Evolutionary conservation across 495 filamentous ascomycete species (phyloP).

Genomic region (Hypoxylon crocopeplum): DNA sequence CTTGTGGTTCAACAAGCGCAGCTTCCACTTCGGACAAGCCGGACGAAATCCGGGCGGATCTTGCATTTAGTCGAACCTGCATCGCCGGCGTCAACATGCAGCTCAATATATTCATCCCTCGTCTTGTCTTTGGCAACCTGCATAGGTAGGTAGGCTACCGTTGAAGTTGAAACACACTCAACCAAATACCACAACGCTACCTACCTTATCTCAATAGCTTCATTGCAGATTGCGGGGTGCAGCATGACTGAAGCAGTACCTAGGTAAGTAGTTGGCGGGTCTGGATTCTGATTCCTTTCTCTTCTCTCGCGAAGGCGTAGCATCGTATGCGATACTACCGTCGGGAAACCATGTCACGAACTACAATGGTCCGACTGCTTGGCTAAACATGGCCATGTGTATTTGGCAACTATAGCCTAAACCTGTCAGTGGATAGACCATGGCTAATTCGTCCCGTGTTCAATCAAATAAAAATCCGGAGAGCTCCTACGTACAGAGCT

Average conservation of each 20-base stretch:
- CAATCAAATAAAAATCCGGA: background rate
- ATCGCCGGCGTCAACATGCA: background rate
- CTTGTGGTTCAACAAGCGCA: background rate
- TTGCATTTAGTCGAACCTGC: slow-evolving; percentile 2
- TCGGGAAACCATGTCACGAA: slow-evolving; percentile 8
- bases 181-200: background rate
- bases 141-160: background rate
- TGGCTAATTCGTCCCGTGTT: background rate
- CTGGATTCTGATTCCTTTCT: background rate
- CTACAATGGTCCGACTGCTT: too few species aligned
- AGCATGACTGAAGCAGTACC: background rate
- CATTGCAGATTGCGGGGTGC: slow-evolving; percentile 11
- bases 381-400: background rate
- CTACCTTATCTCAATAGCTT: background rate
- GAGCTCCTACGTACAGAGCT: too few species aligned
- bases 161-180: slow-evolving; percentile 10
- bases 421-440: background rate
- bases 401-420: slow-evolving; percentile 22
- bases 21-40: slow-evolving; percentile 13
- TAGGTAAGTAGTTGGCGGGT: too few species aligned
- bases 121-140: background rate
- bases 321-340: slow-evolving; percentile 19
- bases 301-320: background rate
- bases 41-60: slow-evolving; percentile 5
- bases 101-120: background rate